phyloP scores from a whole-genome alignment of 768 basidiomycete species.

The Termitomyces sp. region DNA sequence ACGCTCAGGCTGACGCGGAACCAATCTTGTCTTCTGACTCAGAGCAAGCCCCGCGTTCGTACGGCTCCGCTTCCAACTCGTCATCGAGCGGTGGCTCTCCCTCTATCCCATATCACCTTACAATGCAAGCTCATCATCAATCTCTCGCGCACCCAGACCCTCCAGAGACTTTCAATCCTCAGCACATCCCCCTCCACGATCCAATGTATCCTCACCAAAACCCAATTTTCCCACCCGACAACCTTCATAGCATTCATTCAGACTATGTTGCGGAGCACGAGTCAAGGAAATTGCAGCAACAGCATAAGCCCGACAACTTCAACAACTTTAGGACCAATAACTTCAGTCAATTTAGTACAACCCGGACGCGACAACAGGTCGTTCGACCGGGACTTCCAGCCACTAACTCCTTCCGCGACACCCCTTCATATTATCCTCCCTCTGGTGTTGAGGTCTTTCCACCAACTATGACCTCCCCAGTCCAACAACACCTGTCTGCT shows the following conservation, averaged over 20 bases:
- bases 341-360: constrained; percentile 34
- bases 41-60: constrained; percentile 42
- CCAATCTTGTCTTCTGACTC: constrained; percentile 54
- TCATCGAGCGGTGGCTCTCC: constrained; percentile 49
- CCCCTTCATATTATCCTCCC: constrained; percentile 27
- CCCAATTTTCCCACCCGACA: constrained; percentile 29
- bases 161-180: constrained; percentile 35
- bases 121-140: constrained; percentile 42
- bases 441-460: constrained; percentile 30
- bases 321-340: constrained; percentile 25
- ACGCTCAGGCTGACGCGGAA: constrained; percentile 82
- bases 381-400: constrained; percentile 29
- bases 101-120: constrained; percentile 50
- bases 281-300: constrained; percentile 29
- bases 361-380: constrained; percentile 37
- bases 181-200: constrained; percentile 31
- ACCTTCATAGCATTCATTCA: constrained; percentile 33
- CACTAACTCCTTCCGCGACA: constrained; percentile 34
- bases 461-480: constrained; percentile 35
- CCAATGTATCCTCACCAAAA: constrained; percentile 33
- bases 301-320: constrained; percentile 33
- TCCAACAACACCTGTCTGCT: constrained; percentile 32
- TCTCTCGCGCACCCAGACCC: constrained; percentile 47
- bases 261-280: constrained; percentile 37
- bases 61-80: constrained; percentile 48